Base-by-base conservation (phyloP, 257 asterid species). In the Solanum commersonii region DNA sequence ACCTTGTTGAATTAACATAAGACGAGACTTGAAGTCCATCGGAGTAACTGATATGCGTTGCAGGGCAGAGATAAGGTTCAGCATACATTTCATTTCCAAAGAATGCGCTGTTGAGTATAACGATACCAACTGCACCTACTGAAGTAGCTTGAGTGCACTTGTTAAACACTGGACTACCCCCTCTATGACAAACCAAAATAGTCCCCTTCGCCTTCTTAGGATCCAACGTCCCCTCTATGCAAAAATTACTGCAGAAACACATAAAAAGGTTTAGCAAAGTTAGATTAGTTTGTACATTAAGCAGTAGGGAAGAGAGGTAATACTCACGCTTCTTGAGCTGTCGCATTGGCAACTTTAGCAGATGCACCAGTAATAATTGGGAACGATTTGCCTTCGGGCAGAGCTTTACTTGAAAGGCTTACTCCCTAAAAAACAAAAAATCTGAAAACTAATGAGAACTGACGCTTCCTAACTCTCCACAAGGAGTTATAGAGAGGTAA, bases 61-160 rank as follows among this genome's bases (percentile, higher is more conserved):
- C 96, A 3, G 99, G 98, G 25, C 95, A 92, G 63, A 96, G 91
- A 88, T 94, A 98, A 88, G 99, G 95, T 81, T 97, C 99, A 60
- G 98, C 98, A 63, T 94, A 86, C 35, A 95, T 92, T 86, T 97
- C 99, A 89, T 96, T 93, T 20, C 96, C 98, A 37, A 97, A 95
- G 65, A 86, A 90, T 34, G 88, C 84, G 60, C 94, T 85, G 88
- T 97, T 97, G 79, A 94, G 94, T 27, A 97, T 91, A 49, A 97
- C 93, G 96, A 97, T 97, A 84, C 98, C 99, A 5, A 90, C 96
- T 7, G 99, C 99, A 60, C 98, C 99, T 37, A 92, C 98, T 86
- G 91, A 89, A 14, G 92, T 93, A 16, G 98, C 96, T 87, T 97
- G 95, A 86, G 88, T 91, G 52, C 99, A 98, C 90, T 96, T 96